A percentile compares a stretch with the other conserved stretches of the same genome.
These are phyloP conservation scores for Metschnikowia lochheadii DNA, from an alignment of 805 yeast species.

Conservation along the genomic window DNA sequence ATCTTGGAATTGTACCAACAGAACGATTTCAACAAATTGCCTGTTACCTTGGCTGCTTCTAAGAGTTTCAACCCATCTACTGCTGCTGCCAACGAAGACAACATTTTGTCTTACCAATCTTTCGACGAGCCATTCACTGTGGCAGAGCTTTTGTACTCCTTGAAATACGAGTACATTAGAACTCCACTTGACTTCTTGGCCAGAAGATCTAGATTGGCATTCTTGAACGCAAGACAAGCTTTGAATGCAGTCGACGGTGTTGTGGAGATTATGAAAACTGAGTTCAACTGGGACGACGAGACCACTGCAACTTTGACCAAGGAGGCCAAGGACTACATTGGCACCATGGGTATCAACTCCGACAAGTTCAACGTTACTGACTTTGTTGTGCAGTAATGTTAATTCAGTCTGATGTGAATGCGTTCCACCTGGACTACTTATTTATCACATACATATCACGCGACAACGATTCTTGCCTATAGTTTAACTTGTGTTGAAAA, in stretches of 20 bases:
- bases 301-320: slow-evolving; percentile 51
- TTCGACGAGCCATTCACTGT: slow-evolving; percentile 83
- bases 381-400: slow-evolving; percentile 15
- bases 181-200: slow-evolving; percentile 88
- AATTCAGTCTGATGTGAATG: background rate
- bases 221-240: slow-evolving; percentile 84
- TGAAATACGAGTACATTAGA: slow-evolving; percentile 79
- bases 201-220: slow-evolving; percentile 90
- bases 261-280: slow-evolving; percentile 77
- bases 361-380: slow-evolving; percentile 20
- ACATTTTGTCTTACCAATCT: slow-evolving; percentile 41
- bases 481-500: background rate
- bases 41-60: slow-evolving; percentile 54
- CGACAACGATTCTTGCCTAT: slow-evolving; percentile 3
- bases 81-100: slow-evolving; percentile 22
- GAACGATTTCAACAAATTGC: slow-evolving; percentile 54
- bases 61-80: slow-evolving; percentile 30
- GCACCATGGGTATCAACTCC: slow-evolving; percentile 53
- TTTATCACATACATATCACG: slow-evolving; percentile 3
- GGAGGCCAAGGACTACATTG: slow-evolving; percentile 54
- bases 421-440: slow-evolving; percentile 2
- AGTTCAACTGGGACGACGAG: slow-evolving; percentile 65
- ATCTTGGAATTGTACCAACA: slow-evolving; percentile 55
- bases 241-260: slow-evolving; percentile 76
- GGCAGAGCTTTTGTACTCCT: slow-evolving; percentile 82